These are phyloP conservation scores for Fusarium agapanthi DNA, from an alignment of 2,329 filamentous ascomycete species.

Conservation along the genomic window DNA sequence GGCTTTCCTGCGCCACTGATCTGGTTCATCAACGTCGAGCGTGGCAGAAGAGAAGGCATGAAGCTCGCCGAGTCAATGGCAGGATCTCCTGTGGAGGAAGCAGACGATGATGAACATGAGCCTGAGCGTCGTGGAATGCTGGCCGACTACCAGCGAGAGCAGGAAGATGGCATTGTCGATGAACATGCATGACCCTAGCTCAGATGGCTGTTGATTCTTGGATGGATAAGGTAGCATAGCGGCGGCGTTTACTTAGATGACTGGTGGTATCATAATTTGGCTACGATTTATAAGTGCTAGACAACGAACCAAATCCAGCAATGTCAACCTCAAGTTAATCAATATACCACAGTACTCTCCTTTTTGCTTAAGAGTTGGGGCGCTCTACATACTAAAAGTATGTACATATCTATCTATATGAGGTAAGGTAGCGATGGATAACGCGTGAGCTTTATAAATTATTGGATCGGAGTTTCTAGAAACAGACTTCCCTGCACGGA, in stretches of 20 bases:
- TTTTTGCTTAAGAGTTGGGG: not conserved
- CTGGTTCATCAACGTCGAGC: constrained; percentile 83
- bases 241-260: constrained; percentile 33
- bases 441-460: not conserved
- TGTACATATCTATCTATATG: not conserved
- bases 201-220: not conserved
- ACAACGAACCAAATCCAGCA: not conserved
- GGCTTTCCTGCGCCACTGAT: constrained; percentile 86
- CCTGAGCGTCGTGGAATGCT: constrained; percentile 43
- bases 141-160: constrained; percentile 40
- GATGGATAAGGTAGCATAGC: constrained; percentile 33
- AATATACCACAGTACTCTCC: not conserved
- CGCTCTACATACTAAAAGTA: not conserved
- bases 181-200: constrained; percentile 8
- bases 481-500: not conserved
- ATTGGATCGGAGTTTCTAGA: constrained; percentile 4
- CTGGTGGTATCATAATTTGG: not conserved
- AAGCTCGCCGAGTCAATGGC: constrained; percentile 69
- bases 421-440: not conserved
- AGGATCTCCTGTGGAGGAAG: constrained; percentile 53
- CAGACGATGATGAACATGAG: constrained; percentile 29
- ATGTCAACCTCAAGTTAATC: not conserved
- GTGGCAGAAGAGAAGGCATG: constrained; percentile 75
- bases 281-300: constrained; percentile 5
- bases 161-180: constrained; percentile 21